Evolutionary conservation across 352 stramenopile genomes (phyloP).

Genomic region (Phytophthora quininea): DNA sequence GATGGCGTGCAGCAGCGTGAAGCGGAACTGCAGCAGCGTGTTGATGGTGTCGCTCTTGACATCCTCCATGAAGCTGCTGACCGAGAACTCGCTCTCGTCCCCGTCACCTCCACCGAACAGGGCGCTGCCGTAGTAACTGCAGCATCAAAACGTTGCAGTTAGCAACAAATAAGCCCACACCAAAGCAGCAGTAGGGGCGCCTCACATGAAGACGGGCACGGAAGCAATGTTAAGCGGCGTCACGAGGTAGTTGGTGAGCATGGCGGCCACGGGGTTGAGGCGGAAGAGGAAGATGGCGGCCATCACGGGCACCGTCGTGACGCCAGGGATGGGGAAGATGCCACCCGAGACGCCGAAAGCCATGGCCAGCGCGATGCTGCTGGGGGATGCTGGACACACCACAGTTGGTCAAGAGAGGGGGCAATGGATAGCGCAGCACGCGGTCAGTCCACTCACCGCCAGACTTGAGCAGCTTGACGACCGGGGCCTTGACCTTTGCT

Average conservation of each 20-base stretch:
- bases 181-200: background rate
- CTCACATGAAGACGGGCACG: conserved; percentile 82
- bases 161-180: conserved; percentile 3
- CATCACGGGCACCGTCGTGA: conserved; percentile 80
- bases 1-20: conserved; percentile 79
- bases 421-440: too few species aligned
- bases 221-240: conserved; percentile 82
- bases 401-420: too few species aligned
- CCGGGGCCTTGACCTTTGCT: conserved; percentile 71
- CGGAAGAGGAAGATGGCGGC: conserved; percentile 77
- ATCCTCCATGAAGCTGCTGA: conserved; percentile 71
- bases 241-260: conserved; percentile 85
- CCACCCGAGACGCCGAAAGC: conserved; percentile 77
- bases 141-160: background rate
- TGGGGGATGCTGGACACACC: conserved; percentile 58
- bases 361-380: conserved; percentile 80
- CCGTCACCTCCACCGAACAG: conserved; percentile 51
- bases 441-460: conserved; percentile 40
- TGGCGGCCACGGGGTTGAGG: conserved; percentile 81
- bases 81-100: conserved; percentile 61
- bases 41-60: conserved; percentile 76
- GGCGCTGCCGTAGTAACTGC: conserved; percentile 67
- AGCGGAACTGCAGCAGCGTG: conserved; percentile 80
- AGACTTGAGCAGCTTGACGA: conserved; percentile 79
- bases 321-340: conserved; percentile 80